phyloP scores from a whole-genome alignment of 1,139 yeast species.

The Debaryomyces udenii region DNA sequence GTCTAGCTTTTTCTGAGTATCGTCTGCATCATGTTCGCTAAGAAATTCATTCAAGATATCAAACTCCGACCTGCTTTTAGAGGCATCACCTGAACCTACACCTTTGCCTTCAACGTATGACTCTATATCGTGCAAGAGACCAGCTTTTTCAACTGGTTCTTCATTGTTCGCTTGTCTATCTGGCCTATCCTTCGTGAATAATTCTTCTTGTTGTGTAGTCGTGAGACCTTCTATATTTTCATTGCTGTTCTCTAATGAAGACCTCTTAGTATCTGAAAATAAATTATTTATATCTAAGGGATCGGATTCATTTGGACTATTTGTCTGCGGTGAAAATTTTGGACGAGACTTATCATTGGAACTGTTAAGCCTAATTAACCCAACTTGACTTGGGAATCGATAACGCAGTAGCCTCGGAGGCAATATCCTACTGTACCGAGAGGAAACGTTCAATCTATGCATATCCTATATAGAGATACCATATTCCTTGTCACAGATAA shows the following conservation, averaged over 20 bases:
- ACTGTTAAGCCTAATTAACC: not conserved
- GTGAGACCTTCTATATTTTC: not conserved
- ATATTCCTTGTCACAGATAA: too few species aligned
- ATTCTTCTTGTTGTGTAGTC: too few species aligned
- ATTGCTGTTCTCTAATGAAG: not conserved
- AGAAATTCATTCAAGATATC: constrained; percentile 8
- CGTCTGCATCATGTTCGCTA: constrained; percentile 1
- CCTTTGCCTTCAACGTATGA: constrained; percentile 2
- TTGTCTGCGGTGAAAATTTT: not conserved
- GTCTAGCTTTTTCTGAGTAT: not conserved
- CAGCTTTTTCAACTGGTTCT: not conserved
- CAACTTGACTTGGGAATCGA: not conserved
- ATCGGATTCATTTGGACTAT: not conserved
- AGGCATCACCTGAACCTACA: not conserved
- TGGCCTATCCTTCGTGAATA: too few species aligned
- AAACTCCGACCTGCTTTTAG: constrained; percentile 2
- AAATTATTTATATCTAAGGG: constrained; percentile 5
- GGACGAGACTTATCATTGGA: not conserved
- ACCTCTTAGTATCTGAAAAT: constrained; percentile 1
- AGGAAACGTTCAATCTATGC: constrained; percentile 3
- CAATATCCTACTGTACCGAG: not conserved
- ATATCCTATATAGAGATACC: not conserved
- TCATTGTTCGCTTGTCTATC: too few species aligned
- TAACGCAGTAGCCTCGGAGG: not conserved
- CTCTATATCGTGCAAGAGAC: constrained; percentile 6